Conservation (phyloP, 768 basidiomycete species). For the Chlorophyllum brunneum region DNA sequence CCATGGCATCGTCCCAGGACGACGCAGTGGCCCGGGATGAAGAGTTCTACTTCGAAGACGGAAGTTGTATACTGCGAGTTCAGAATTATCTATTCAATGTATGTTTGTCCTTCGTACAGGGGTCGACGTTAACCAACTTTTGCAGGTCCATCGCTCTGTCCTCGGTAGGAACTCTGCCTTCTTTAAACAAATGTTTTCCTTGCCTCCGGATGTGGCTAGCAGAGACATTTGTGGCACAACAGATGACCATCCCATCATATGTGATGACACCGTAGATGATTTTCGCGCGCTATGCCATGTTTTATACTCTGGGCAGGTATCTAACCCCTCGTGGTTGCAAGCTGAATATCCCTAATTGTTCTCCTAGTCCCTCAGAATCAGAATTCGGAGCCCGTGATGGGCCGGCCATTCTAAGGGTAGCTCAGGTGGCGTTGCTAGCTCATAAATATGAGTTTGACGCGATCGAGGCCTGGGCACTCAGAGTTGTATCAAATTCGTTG, state of each 20-base stretch:
- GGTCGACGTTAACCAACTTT: not conserved
- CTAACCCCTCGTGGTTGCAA: not conserved
- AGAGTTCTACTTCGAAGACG: not conserved
- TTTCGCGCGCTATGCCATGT: not conserved
- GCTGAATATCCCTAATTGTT: not conserved
- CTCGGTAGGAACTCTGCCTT: not conserved
- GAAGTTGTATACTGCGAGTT: not conserved
- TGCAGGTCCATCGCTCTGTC: not conserved
- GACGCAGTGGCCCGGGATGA: not conserved
- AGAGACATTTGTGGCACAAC: not conserved
- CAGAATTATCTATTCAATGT: not conserved
- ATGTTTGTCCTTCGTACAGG: not conserved
- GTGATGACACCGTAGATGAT: not conserved
- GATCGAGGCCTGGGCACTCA: not conserved
- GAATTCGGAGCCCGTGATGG: not conserved
- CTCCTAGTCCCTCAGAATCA: not conserved
- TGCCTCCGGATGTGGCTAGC: not conserved
- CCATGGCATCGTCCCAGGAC: not conserved
- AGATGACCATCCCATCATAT: not conserved
- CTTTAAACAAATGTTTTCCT: not conserved
- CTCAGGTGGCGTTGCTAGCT: not conserved
- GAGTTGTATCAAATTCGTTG: not conserved
- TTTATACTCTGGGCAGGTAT: not conserved
- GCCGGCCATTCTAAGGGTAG: not conserved
- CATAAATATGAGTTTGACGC: not conserved